Conservation (phyloP, 441 rosid species). For the Raphanus hybrid region DNA sequence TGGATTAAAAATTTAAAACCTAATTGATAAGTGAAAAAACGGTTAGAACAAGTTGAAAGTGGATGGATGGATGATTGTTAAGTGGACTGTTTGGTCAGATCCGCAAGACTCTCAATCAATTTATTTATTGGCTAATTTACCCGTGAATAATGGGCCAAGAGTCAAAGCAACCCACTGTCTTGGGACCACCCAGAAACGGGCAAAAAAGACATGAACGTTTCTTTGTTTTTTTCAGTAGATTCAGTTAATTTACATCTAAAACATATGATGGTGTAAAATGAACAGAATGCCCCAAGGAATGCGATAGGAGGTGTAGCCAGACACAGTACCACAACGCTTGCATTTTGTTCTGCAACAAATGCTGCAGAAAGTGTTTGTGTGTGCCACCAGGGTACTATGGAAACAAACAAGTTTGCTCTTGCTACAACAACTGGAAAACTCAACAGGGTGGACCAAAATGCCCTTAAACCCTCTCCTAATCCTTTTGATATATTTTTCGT, state of each 20-base stretch:
- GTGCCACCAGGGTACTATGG: constrained; percentile 89
- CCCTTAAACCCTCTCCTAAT: constrained; percentile 49
- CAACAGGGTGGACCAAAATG: constrained; percentile 92
- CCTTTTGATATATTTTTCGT: background rate
- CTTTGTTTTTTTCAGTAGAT: background rate
- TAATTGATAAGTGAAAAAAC: background rate
- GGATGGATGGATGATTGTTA: background rate
- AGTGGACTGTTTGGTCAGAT: background rate
- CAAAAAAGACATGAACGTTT: background rate
- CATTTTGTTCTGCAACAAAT: constrained; percentile 81
- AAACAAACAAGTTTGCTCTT: constrained; percentile 76
- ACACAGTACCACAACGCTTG: constrained; percentile 87
- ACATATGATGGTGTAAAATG: constrained; percentile 7
- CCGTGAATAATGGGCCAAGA: background rate
- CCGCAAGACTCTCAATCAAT: background rate
- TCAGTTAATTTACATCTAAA: background rate
- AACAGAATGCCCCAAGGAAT: constrained; percentile 74
- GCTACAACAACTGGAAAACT: constrained; percentile 99
- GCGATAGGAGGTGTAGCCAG: constrained; percentile 69
- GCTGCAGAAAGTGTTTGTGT: constrained; percentile 83
- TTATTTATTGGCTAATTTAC: background rate
- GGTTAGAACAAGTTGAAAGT: background rate
- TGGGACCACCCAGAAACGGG: background rate
- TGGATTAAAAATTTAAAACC: background rate
- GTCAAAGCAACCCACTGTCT: background rate